These are phyloP conservation scores for Echites panduratus DNA, from an alignment of 257 asterid species.

Conservation along the genomic window DNA sequence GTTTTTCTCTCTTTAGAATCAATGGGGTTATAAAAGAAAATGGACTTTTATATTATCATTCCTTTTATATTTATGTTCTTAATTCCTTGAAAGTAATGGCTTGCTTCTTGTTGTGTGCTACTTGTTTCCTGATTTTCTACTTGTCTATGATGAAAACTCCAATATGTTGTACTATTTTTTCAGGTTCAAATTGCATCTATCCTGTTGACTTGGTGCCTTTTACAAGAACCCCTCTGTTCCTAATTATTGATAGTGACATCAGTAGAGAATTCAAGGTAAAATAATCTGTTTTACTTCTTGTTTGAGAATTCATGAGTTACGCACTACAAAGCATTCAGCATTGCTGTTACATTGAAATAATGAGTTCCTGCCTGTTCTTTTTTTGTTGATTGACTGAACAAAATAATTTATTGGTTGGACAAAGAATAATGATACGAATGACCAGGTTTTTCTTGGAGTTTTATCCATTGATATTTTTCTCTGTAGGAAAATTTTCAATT, in stretches of 20 bases:
- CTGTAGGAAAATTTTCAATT: background rate
- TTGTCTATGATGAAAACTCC: background rate
- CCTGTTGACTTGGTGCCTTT: slow-evolving; percentile 87
- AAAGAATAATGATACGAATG: background rate
- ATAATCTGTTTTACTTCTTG: slow-evolving; percentile 15
- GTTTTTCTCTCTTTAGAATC: background rate
- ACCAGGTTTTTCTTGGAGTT: background rate
- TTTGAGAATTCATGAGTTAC: background rate
- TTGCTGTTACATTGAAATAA: background rate
- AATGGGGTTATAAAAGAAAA: background rate
- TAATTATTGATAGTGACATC: slow-evolving; percentile 77
- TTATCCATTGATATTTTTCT: too few relatives aligned
- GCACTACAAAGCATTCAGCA: background rate
- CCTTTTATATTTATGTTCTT: background rate
- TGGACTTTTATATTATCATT: background rate
- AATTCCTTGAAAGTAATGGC: background rate
- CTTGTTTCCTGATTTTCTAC: background rate
- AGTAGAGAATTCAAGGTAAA: slow-evolving; percentile 79
- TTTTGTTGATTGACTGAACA: background rate
- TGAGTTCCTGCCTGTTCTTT: background rate
- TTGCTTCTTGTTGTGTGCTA: background rate
- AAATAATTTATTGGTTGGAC: background rate
- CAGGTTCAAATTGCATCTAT: slow-evolving; percentile 80
- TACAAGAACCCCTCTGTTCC: slow-evolving; percentile 88
- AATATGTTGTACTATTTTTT: slow-evolving; percentile 14